Percentiles rank a stretch among this genome's conserved stretches.
Conservation (phyloP, 1,284 basidiomycete genomes). For the Ganoderma multipileum region DNA sequence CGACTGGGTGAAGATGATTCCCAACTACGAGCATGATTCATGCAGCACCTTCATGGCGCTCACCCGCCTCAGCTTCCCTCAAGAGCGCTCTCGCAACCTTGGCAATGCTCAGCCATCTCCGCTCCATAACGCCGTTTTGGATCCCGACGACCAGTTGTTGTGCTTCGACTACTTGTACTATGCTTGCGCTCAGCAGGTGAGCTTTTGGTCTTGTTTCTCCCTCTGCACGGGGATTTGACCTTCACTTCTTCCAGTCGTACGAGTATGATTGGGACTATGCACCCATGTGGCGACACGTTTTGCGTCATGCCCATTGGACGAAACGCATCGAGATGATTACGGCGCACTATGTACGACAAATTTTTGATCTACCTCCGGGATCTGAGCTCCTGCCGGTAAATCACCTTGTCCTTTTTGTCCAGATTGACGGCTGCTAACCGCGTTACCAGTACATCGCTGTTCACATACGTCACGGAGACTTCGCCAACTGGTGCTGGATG, state of each 20-base stretch:
- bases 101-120: slow-evolving; percentile 46
- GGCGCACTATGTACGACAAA: slow-evolving; percentile 47
- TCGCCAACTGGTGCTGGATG: slow-evolving; percentile 54
- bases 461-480: slow-evolving; percentile 71
- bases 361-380: slow-evolving; percentile 44
- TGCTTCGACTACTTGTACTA: slow-evolving; percentile 66
- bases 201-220: slow-evolving; percentile 18
- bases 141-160: slow-evolving; percentile 58
- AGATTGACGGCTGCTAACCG: slow-evolving; percentile 9
- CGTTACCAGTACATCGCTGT: slow-evolving; percentile 61
- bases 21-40: slow-evolving; percentile 47
- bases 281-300: slow-evolving; percentile 58
- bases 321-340: slow-evolving; percentile 46
- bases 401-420: slow-evolving; percentile 4
- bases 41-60: slow-evolving; percentile 55
- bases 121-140: slow-evolving; percentile 40
- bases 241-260: slow-evolving; percentile 38
- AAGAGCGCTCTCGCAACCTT: slow-evolving; percentile 45
- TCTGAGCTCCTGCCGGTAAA: slow-evolving; percentile 51
- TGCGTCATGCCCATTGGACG: slow-evolving; percentile 53
- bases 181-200: slow-evolving; percentile 44
- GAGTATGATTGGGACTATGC: slow-evolving; percentile 54
- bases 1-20: slow-evolving; percentile 47
- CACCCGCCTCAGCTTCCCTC: slow-evolving; percentile 51
- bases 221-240: not conserved